Conservation (phyloP, 2,329 filamentous ascomycete species). For the Emergomyces africanus region DNA sequence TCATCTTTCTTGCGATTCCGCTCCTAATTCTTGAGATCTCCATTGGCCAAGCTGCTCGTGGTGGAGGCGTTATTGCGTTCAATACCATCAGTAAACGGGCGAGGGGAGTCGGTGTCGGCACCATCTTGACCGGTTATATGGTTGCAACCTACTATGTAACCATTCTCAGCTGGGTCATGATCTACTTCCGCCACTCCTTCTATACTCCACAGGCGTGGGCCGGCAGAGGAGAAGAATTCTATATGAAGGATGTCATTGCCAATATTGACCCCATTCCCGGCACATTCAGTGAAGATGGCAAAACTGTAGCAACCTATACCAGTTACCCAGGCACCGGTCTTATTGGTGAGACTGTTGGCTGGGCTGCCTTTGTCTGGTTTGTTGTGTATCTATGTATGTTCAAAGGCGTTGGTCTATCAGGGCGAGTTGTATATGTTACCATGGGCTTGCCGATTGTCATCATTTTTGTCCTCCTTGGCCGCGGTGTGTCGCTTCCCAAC, state of each 20-base stretch:
- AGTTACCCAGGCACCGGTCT: slow-evolving; percentile 32
- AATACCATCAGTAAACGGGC: slow-evolving; percentile 38
- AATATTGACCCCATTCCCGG: background rate
- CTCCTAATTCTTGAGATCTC: slow-evolving; percentile 40
- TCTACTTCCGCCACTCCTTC: slow-evolving; percentile 42
- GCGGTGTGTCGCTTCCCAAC: slow-evolving; percentile 39
- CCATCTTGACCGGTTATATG: slow-evolving; percentile 38
- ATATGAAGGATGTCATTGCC: slow-evolving; percentile 34
- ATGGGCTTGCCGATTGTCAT: slow-evolving; percentile 45
- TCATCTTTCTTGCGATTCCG: slow-evolving; percentile 42
- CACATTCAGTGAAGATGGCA: background rate
- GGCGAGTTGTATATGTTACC: slow-evolving; percentile 47
- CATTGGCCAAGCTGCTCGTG: slow-evolving; percentile 38
- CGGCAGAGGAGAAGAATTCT: slow-evolving; percentile 37
- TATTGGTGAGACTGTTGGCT: slow-evolving; percentile 45
- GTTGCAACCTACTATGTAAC: slow-evolving; percentile 43
- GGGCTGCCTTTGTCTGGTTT: slow-evolving; percentile 48
- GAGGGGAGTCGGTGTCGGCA: slow-evolving; percentile 38
- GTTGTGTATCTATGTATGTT: slow-evolving; percentile 48
- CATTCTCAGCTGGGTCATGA: slow-evolving; percentile 44
- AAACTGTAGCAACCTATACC: slow-evolving; percentile 32
- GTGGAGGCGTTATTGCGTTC: slow-evolving; percentile 40
- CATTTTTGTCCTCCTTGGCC: slow-evolving; percentile 41
- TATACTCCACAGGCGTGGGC: slow-evolving; percentile 40
- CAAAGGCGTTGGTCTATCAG: slow-evolving; percentile 45